Percentiles rank a stretch among this genome's conserved stretches.
phyloP scores from a whole-genome alignment of 768 basidiomycete genomes.

The Mycena crocata region DNA sequence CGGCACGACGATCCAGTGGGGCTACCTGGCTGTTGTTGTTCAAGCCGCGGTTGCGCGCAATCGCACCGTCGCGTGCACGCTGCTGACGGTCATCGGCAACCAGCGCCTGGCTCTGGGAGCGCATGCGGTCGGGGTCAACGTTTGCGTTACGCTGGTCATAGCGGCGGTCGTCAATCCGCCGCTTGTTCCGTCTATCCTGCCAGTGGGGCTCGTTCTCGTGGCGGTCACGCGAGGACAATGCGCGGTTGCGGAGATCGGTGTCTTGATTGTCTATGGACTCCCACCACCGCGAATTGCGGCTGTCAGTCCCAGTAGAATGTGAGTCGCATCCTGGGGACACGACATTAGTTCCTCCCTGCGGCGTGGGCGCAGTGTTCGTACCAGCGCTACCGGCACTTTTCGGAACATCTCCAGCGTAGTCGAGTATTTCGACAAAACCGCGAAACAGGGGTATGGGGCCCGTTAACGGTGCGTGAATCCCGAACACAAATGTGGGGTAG shows the following conservation, averaged over 20 bases:
- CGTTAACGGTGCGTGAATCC: neutral
- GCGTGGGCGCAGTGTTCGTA: neutral
- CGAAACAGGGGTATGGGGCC: neutral
- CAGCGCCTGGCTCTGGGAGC: neutral
- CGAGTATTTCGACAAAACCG: neutral
- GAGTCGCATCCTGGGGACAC: no score
- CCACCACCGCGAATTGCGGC: neutral
- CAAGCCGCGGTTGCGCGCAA: neutral
- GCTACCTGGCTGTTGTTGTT: neutral
- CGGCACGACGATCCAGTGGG: neutral
- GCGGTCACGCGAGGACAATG: neutral
- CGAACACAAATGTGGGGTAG: neutral
- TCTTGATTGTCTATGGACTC: no score
- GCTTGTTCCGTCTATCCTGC: neutral
- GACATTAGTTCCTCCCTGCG: no score
- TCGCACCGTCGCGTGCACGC: neutral
- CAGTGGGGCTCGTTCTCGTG: neutral
- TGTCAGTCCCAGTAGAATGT: neutral
- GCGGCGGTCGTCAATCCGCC: neutral
- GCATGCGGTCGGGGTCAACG: neutral
- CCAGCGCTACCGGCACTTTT: neutral
- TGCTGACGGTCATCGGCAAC: neutral
- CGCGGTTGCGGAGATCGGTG: neutral
- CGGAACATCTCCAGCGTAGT: conserved; percentile 3
- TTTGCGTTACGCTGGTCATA: neutral